Evolutionary conservation across 129 eudicot genomes (phyloP), one percentile per base, ranked within the genome.

Genomic region (Saussurea involucrata): DNA sequence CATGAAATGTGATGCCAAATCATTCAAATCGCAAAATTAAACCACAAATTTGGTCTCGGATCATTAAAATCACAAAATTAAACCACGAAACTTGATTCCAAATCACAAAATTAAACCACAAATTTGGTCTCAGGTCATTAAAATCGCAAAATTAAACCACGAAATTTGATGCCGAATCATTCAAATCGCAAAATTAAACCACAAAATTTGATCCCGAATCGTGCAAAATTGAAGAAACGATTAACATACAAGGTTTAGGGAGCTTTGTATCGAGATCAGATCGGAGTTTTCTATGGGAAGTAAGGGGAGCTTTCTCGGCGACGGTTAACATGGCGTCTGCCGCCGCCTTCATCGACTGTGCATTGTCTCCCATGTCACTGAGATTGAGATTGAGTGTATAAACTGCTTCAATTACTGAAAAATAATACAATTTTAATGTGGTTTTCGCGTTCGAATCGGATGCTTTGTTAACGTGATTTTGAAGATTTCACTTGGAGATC

Each of bases 241-340:
- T 40, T 5, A 40, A 25, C 55, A n/a, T 79, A 87, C 88, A 87
- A 17, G 91, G 85, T 64, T 84, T 84, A 63, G 91, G 83, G 75
- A 87, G 85, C 55, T 82, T 82, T 24, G 81, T n/a, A 31, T 87
- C 88, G 6, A 87, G 86, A 71, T 87, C 91, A 3, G 76, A 55
- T 27, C 76, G 68, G 74, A 84, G 67, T 81, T 76, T 85, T 72
- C 88, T 68, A 28, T 77, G 72, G 40, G 49, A 40, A 68, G 91
- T 87, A 12, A 87, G 49, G 0, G 91, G 91, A 24, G 91, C 86
- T 71, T 82, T 84, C 5, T 82, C 85, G 24, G 91, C 88, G 8
- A 79, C 85, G 6, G 85, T 79, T 18, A 81, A 68, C 88, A 87
- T 82, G 28, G 88, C 75, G 8, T 84, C 87, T 15, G 80, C 76